Base-by-base conservation (phyloP, 2,329 filamentous ascomycete species). In the Trichoderma polysporum region DNA sequence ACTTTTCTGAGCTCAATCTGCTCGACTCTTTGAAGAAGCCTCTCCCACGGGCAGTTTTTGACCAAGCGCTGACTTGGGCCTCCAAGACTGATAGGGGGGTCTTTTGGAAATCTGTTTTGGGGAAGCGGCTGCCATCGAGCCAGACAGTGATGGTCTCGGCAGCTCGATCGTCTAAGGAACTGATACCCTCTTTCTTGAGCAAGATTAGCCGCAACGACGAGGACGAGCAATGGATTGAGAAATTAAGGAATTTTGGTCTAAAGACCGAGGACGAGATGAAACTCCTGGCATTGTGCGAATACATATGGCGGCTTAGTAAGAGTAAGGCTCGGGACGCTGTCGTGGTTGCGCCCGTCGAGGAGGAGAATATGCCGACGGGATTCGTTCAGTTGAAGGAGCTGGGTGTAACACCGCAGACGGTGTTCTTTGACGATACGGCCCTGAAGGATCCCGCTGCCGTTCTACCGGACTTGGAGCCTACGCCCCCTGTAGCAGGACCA, bases 181-280 rank as follows among this genome's bases (percentile, higher is more conserved):
- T 85, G 61, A 84, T 83, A 41, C 76, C 81, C 57, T 86, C 85
- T 72, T 82, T 87, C 10, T 79, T 95, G 31, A 85, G 83, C 69
- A 88, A 87, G 71, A 80, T 91, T 3, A 80, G 86, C 0, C 94
- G 89, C 74, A 97, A 94, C 71, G 93, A 97, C 9, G 94, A 98
- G 76, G 95, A 99, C 74, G 93, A 97, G 69, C 88, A 93, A 71
- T 98, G 95, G 94, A 82, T 99, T n/a, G 84, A 86, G 15, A 91
- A 93, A 70, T 80, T 99, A 56, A 88, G 91, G 59, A 97, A 92
- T 70, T 87, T 97, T 49, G 95, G 95, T 0, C 88, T 99, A 82
- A 82, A 84, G 1, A 75, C 84, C 1, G 94, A 97, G 52, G 94
- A 99, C 71, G 95, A 99, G 71, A 87, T 91, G 74, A 98, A 99